These are phyloP conservation scores for Oryza glaberrima DNA, from an alignment of 176 grass and related monocot species.

Conservation along the genomic window DNA sequence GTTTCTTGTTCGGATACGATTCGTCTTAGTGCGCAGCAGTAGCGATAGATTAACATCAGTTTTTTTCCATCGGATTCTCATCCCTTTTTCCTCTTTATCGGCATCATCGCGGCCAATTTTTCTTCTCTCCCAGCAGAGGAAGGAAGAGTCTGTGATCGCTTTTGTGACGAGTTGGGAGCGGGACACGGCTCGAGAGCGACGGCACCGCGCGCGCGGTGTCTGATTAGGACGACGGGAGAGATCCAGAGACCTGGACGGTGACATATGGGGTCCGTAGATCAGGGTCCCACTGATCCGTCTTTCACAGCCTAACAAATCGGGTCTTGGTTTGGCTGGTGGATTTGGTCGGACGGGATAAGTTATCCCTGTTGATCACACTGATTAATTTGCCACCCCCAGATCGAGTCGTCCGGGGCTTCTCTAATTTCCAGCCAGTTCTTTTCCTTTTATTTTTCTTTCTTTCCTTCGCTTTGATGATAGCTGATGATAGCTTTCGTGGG, in stretches of 20 bases:
- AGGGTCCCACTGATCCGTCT: background rate
- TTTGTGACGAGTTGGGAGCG: background rate
- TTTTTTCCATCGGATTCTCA: slow-evolving; percentile 1
- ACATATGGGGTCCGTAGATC: slow-evolving; percentile 11
- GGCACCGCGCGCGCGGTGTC: background rate
- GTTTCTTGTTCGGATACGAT: background rate
- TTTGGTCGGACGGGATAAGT: slow-evolving; percentile 8
- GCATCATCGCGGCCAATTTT: background rate
- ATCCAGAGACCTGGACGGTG: slow-evolving; percentile 21
- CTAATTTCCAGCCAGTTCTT: background rate
- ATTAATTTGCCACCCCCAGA: background rate
- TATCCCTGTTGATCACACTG: background rate
- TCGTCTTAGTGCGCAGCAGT: background rate
- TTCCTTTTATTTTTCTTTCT: background rate
- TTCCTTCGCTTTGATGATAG: slow-evolving; percentile 38
- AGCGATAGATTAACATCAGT: background rate
- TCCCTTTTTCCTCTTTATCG: background rate
- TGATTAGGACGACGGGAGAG: slow-evolving; percentile 35
- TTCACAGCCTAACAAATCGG: background rate
- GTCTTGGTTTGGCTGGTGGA: background rate
- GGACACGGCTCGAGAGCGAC: background rate
- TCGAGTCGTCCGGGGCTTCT: background rate
- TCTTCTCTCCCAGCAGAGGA: background rate
- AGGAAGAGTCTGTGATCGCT: background rate
- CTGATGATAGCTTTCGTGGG: slow-evolving; percentile 33